Conservation (phyloP, 1,139 yeast species). For the Magnusiomyces magnusii region DNA sequence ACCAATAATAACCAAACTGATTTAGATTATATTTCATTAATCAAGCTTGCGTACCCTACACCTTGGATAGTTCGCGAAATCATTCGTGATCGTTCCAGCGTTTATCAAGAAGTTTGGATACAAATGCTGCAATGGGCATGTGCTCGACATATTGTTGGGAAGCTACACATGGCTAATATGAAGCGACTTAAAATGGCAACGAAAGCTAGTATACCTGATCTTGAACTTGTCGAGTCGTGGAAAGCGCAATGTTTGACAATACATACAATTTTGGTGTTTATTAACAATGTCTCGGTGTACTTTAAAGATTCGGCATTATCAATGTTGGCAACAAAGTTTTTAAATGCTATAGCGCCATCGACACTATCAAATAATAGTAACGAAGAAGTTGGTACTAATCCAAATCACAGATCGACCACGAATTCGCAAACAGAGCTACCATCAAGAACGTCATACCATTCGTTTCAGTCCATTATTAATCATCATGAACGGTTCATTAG, state of each 20-base stretch:
- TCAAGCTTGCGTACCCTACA: slow-evolving; percentile 1
- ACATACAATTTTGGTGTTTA: not conserved
- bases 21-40: not conserved
- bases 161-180: not conserved
- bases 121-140: slow-evolving; percentile 5
- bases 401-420: not conserved
- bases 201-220: not conserved
- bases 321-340: not conserved
- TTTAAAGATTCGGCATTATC: not conserved
- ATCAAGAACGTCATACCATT: not conserved
- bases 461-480: slow-evolving; percentile 1
- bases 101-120: slow-evolving; percentile 3
- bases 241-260: not conserved
- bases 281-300: not conserved
- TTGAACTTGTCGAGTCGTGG: not conserved
- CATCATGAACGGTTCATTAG: slow-evolving; percentile 1
- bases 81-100: not conserved
- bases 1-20: not conserved
- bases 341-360: not conserved
- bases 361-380: not conserved
- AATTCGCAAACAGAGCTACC: not conserved
- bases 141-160: not conserved
- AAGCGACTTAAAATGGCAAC: not conserved
- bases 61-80: slow-evolving; percentile 5
- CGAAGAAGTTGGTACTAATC: not conserved